Evolutionary conservation across 208 protist genomes (phyloP).

Genomic region (Cochliopodium minus): DNA sequence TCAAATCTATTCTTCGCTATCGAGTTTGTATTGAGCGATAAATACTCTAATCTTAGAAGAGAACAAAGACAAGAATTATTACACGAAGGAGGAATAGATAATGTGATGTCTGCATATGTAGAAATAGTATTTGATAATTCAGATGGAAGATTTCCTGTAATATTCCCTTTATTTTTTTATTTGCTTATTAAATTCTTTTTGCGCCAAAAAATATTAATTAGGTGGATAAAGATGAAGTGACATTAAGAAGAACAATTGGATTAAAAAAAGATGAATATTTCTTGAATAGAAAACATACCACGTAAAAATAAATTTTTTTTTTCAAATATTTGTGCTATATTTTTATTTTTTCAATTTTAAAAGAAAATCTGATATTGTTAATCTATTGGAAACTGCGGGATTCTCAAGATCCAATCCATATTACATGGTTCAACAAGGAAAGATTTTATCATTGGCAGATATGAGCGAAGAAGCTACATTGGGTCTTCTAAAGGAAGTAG

Average conservation of each 20-base stretch:
- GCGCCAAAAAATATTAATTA: conserved; percentile 7
- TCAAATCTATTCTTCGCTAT: conserved; percentile 89
- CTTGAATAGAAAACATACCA: conserved; percentile 80
- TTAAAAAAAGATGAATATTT: conserved; percentile 96
- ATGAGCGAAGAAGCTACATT: conserved; percentile 84
- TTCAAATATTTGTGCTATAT: conserved; percentile 8
- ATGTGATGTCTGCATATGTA: conserved; percentile 78
- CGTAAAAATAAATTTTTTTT: conserved; percentile 50
- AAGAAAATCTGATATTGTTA: conserved; percentile 44
- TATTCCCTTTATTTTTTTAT: conserved; percentile 30
- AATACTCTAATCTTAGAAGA: conserved; percentile 50
- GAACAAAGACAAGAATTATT: conserved; percentile 77
- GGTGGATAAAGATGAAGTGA: conserved; percentile 76
- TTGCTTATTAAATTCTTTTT: not conserved
- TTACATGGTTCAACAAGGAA: conserved; percentile 98
- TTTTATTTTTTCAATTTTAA: not conserved
- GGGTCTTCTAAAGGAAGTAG: conserved; percentile 90
- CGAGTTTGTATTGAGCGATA: conserved; percentile 85
- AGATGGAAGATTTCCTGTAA: conserved; percentile 77
- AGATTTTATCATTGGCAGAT: conserved; percentile 61
- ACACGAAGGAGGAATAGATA: conserved; percentile 64
- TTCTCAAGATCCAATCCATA: conserved; percentile 96
- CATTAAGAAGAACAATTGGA: conserved; percentile 80
- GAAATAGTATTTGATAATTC: conserved; percentile 95
- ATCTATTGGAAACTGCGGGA: conserved; percentile 90